A percentile compares a stretch with the other conserved stretches of the same genome.
Evolutionary conservation across 1,139 yeast genomes (phyloP).

Genomic region (Protomyces lactucae-debilis): DNA sequence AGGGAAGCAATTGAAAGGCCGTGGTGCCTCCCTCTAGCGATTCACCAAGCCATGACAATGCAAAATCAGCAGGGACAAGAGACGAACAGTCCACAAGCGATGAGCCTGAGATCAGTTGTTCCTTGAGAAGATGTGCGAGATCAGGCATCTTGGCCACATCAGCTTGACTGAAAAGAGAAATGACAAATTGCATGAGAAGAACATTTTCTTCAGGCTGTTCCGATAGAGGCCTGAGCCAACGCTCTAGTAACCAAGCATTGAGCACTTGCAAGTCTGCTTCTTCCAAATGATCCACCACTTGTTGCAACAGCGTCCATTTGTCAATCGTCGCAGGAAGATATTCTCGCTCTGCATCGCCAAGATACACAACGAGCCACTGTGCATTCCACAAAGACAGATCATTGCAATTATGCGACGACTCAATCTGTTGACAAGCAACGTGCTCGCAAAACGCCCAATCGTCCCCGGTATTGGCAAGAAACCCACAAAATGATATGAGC

Average conservation of each 20-base stretch:
- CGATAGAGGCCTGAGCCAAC: background rate
- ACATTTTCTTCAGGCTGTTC: background rate
- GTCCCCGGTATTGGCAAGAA: constrained; percentile 1
- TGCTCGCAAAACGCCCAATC: constrained; percentile 1
- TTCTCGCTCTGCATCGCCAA: background rate
- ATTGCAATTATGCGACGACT: background rate
- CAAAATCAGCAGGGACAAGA: background rate
- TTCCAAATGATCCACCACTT: background rate
- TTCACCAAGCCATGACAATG: background rate
- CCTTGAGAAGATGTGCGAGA: background rate
- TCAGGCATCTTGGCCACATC: background rate
- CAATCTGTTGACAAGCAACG: background rate
- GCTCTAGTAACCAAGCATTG: background rate
- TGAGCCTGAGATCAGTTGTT: background rate
- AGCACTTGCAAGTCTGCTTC: background rate
- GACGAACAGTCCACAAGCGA: background rate
- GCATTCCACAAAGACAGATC: constrained; percentile 5
- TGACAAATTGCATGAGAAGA: background rate
- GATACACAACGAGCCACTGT: background rate
- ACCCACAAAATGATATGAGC: background rate
- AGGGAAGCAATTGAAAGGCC: background rate
- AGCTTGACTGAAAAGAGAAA: background rate
- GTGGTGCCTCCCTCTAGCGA: background rate
- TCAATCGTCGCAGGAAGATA: background rate
- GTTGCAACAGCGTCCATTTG: background rate